Conservation (phyloP, 169 alveolate species). For the Eimeria nieschulzi region DNA sequence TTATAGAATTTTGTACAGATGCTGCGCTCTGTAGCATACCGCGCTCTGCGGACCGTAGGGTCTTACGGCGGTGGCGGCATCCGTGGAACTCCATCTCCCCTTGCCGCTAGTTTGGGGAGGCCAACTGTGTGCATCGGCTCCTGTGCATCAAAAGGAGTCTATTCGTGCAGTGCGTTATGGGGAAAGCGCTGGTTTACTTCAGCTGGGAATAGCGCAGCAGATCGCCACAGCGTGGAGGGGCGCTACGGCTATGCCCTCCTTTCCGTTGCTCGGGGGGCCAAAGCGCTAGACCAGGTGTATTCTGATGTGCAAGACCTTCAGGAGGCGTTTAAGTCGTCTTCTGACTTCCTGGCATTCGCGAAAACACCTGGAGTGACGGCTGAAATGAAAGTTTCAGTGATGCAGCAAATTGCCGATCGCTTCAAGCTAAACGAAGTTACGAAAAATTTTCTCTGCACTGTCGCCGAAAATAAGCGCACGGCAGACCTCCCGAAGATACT, state of each 20-base stretch:
- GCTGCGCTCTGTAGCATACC: too few relatives aligned
- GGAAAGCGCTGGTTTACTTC: too few relatives aligned
- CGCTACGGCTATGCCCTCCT: constrained; percentile 65
- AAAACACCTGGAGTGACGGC: constrained; percentile 46
- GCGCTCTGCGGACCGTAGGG: too few relatives aligned
- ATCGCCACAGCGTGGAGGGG: constrained; percentile 48
- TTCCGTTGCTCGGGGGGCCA: constrained; percentile 5
- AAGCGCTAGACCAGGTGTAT: constrained; percentile 36
- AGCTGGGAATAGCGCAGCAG: too few relatives aligned
- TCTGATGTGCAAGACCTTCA: constrained; percentile 5
- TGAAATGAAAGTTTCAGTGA: constrained; percentile 28
- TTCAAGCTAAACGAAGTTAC: constrained; percentile 10
- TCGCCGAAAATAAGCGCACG: constrained; percentile 36
- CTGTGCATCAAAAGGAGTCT: too few relatives aligned
- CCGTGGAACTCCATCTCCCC: too few relatives aligned
- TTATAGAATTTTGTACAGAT: too few relatives aligned
- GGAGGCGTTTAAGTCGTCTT: background rate
- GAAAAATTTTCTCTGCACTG: constrained; percentile 16
- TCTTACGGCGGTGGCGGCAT: too few relatives aligned
- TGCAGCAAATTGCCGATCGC: background rate
- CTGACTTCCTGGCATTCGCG: constrained; percentile 51
- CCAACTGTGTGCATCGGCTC: too few relatives aligned
- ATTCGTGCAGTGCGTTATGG: too few relatives aligned
- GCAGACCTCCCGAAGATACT: background rate
- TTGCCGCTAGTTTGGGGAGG: too few relatives aligned